Base-by-base conservation (phyloP, 371 early-diverging fungal species). In the Mortierella sp. region DNA sequence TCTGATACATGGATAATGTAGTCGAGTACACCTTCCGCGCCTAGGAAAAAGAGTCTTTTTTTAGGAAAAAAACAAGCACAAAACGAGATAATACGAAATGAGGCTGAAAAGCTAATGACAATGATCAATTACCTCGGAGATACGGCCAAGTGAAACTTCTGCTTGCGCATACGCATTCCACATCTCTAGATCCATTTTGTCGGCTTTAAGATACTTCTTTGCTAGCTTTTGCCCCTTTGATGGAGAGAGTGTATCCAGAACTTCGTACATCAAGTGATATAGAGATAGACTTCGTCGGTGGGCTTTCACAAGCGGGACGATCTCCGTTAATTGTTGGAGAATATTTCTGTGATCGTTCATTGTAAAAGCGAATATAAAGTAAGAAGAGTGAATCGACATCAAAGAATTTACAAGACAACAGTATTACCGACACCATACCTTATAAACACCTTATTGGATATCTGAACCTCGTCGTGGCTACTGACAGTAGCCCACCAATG, bases 131-230 rank as follows among this genome's bases (percentile, higher is more conserved):
- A 89, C 89, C 85, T 89, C 88, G 1, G 73, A 75, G 8, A 72
- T 57, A n/a, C 85, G 86, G 9, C 87, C 88, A 10, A 76, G 45
- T n/a, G 66, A 68, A 57, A 84, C 86, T 72, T 91, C 92, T 62
- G 90, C 82, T 66, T 88, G 88, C 0, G 93, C 93, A 75, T 90
- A 92, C 1, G 86, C 87, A 69, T 88, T 89, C 94, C 93, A 93
- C 35, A 94, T 75, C 1, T 76, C 63, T 7, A 94, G 68, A 69
- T 88, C 90, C 66, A 85, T 86, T 12, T 89, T 83, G 5, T 90
- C 85, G 17, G 78, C 79, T 56, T 91, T 92, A 31, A 92, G 66
- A 31, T 90, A 67, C 0, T 57, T 66, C 61, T 93, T 92, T 42
- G 91, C 92, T 23, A 88, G 42, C 62, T 87, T 87, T 37, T 88